These are phyloP conservation scores for Tylopilus intermedius DNA, from an alignment of 768 basidiomycete species.

Conservation along the genomic window DNA sequence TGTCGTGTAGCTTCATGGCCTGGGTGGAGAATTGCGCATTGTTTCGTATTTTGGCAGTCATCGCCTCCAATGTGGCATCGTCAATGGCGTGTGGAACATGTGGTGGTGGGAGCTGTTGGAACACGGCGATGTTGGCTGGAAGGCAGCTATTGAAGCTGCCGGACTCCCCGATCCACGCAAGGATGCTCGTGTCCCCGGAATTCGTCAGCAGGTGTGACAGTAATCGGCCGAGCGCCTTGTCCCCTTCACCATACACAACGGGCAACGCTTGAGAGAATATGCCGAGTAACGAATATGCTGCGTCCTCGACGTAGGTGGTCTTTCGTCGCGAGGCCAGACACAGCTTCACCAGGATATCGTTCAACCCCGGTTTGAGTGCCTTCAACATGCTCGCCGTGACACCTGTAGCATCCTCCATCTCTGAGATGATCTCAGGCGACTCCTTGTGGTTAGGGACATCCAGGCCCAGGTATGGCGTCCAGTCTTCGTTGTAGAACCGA, in stretches of 20 bases:
- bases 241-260: conserved; percentile 9
- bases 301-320: conserved; percentile 8
- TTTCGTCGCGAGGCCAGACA: conserved; percentile 7
- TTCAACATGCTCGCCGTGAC: background rate
- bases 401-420: conserved; percentile 8
- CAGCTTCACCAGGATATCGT: conserved; percentile 10
- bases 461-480: background rate
- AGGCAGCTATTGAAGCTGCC: conserved; percentile 11
- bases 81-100: background rate
- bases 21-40: background rate
- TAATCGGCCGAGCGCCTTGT: background rate
- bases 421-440: background rate
- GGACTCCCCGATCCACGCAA: conserved; percentile 5
- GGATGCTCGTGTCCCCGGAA: background rate
- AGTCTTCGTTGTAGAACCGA: conserved; percentile 1
- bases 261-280: conserved; percentile 4
- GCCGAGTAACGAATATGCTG: conserved; percentile 9
- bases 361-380: conserved; percentile 1
- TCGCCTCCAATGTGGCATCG: background rate
- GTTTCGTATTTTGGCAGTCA: background rate
- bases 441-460: conserved; percentile 3
- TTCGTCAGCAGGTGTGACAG: conserved; percentile 3
- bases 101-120: background rate
- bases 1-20: background rate
- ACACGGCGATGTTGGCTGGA: background rate